These are phyloP conservation scores for Scheffersomyces coipomensis DNA, from an alignment of 805 yeast species.

Conservation along the genomic window DNA sequence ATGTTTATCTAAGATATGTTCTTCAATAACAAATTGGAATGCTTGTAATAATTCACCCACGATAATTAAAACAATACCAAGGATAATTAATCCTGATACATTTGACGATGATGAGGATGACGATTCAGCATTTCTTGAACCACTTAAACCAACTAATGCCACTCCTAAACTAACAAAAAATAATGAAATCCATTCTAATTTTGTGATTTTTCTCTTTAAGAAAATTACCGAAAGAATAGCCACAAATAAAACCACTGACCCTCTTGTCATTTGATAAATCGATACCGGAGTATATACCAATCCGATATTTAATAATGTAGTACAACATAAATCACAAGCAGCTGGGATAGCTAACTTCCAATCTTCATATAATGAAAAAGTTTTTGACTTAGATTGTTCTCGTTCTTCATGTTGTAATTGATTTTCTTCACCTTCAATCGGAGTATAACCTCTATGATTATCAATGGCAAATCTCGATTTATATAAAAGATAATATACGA, in stretches of 20 bases:
- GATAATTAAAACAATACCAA: constrained; percentile 60
- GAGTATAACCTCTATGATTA: constrained; percentile 11
- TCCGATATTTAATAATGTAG: constrained; percentile 77
- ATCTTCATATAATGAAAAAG: constrained; percentile 12
- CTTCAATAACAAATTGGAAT: constrained; percentile 76
- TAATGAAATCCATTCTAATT: constrained; percentile 67
- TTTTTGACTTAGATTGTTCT: constrained; percentile 5
- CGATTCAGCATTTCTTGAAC: constrained; percentile 33
- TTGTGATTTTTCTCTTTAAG: constrained; percentile 52
- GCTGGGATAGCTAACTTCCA: constrained; percentile 57
- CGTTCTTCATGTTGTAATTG: constrained; percentile 4
- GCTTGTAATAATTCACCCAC: constrained; percentile 70
- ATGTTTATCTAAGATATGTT: constrained; percentile 55
- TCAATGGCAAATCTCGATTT: constrained; percentile 8
- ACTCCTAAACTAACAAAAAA: constrained; percentile 68
- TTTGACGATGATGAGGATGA: constrained; percentile 4
- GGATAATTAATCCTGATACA: constrained; percentile 24
- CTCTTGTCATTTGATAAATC: constrained; percentile 83
- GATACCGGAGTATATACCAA: constrained; percentile 74
- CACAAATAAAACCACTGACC: constrained; percentile 72
- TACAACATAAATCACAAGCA: constrained; percentile 66
- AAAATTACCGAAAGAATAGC: constrained; percentile 68
- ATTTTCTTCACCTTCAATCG: constrained; percentile 8
- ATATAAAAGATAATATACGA: constrained; percentile 34
- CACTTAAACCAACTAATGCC: constrained; percentile 70